Percentiles rank a stretch among this genome's conserved stretches.
These are phyloP conservation scores for Metschnikowia colocasiae DNA, from an alignment of 805 yeast species.

Conservation along the genomic window DNA sequence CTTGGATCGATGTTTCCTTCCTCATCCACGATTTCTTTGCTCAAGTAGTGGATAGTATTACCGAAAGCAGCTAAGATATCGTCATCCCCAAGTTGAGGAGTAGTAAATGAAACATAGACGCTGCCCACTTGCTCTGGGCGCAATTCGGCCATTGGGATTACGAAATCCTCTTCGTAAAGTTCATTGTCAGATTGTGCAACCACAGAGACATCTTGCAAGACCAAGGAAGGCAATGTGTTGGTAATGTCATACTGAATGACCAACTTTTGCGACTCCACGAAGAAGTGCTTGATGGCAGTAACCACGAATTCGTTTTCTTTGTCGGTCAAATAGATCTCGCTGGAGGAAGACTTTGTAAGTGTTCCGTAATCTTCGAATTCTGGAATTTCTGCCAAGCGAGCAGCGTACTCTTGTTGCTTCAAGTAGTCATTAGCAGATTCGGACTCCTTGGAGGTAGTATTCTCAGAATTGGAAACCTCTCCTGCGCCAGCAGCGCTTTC, in stretches of 20 bases:
- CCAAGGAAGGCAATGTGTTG: conserved; percentile 77
- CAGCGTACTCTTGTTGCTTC: conserved; percentile 62
- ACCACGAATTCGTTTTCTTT: conserved; percentile 91
- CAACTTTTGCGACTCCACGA: conserved; percentile 60
- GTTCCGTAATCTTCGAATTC: conserved; percentile 73
- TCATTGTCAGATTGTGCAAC: conserved; percentile 61
- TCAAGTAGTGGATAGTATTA: conserved; percentile 66
- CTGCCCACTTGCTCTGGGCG: conserved; percentile 69
- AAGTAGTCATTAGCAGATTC: conserved; percentile 28
- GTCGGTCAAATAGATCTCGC: conserved; percentile 71
- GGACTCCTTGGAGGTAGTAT: conserved; percentile 22
- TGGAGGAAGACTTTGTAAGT: conserved; percentile 64
- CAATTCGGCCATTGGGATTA: conserved; percentile 69
- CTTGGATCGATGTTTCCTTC: conserved; percentile 63
- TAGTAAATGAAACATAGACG: conserved; percentile 71
- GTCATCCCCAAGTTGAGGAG: conserved; percentile 48
- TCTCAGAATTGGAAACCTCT: conserved; percentile 3
- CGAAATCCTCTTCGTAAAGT: conserved; percentile 61
- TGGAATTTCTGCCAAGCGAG: conserved; percentile 65
- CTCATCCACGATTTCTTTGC: conserved; percentile 74
- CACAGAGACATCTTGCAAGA: conserved; percentile 73
- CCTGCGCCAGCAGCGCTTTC: conserved; percentile 17
- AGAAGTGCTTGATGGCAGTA: conserved; percentile 76
- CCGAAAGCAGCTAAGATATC: conserved; percentile 46
- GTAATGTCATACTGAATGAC: conserved; percentile 77